Conservation (phyloP, 108 stramenopile genomes). For the Skeletonema costatum region DNA sequence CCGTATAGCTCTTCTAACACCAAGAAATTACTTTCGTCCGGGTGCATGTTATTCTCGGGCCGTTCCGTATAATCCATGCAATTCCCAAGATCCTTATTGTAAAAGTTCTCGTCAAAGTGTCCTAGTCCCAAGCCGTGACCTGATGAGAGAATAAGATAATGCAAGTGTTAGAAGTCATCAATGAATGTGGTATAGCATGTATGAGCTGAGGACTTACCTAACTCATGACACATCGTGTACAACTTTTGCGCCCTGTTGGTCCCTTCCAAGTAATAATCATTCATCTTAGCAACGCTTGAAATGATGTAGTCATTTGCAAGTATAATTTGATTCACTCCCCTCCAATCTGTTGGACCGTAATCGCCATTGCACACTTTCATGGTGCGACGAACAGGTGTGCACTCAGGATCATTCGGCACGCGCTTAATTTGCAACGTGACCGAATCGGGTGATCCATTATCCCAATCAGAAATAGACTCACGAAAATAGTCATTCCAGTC, state of each 20-base stretch:
- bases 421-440: conserved; percentile 53
- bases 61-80: conserved; percentile 86
- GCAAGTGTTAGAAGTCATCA: no score
- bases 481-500: conserved; percentile 60
- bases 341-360: conserved; percentile 83
- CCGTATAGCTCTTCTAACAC: conserved; percentile 75
- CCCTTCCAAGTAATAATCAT: conserved; percentile 72
- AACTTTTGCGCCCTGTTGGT: conserved; percentile 56
- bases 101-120: conserved; percentile 83
- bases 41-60: conserved; percentile 64
- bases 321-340: conserved; percentile 74
- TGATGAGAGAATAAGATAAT: not conserved
- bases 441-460: conserved; percentile 73
- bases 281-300: conserved; percentile 67
- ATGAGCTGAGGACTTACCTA: conserved; percentile 12
- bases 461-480: conserved; percentile 66
- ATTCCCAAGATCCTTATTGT: conserved; percentile 77
- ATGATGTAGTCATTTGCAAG: conserved; percentile 58
- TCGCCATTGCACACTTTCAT: conserved; percentile 85
- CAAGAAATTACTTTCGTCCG: conserved; percentile 65
- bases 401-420: conserved; percentile 44
- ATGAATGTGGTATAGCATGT: not conserved
- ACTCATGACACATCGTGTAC: conserved; percentile 81
- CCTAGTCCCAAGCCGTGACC: conserved; percentile 81
- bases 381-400: conserved; percentile 42